These are phyloP conservation scores for Sclerotinia subarctica DNA, from an alignment of 2,329 filamentous ascomycete genomes.

Conservation along the genomic window DNA sequence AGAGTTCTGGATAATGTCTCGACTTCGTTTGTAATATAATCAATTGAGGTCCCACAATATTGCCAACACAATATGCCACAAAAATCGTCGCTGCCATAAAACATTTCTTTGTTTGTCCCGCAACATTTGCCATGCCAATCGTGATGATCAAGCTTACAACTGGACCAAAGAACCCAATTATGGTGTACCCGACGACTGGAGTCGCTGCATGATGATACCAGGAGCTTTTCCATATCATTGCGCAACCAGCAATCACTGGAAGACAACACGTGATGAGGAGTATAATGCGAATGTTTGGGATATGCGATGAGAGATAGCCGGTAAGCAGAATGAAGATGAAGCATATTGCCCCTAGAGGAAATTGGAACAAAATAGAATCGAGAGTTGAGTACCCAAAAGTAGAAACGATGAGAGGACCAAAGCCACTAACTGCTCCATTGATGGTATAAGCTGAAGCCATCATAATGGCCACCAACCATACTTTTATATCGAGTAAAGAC, in stretches of 20 bases:
- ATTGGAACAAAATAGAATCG: constrained; percentile 69
- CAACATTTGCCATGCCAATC: constrained; percentile 64
- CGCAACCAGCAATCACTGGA: constrained; percentile 71
- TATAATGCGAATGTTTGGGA: constrained; percentile 61
- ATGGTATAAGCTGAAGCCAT: constrained; percentile 70
- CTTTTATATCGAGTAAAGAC: constrained; percentile 55
- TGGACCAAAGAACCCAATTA: constrained; percentile 46
- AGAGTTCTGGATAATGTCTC: constrained; percentile 67
- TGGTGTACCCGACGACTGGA: constrained; percentile 52
- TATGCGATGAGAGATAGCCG: constrained; percentile 59
- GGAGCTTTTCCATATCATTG: constrained; percentile 67
- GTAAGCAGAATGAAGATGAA: constrained; percentile 63
- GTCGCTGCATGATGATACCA: constrained; percentile 63
- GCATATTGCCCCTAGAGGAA: constrained; percentile 68
- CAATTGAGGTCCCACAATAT: constrained; percentile 72
- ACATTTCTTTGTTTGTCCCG: constrained; percentile 74
- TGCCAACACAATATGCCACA: constrained; percentile 71
- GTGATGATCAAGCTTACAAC: constrained; percentile 62
- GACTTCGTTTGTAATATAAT: constrained; percentile 63
- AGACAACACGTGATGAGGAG: constrained; percentile 65
- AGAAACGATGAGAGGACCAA: constrained; percentile 68
- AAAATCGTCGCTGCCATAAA: constrained; percentile 73
- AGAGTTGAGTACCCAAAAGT: constrained; percentile 66
- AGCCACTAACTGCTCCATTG: constrained; percentile 68
- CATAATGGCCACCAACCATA: constrained; percentile 63